Evolutionary conservation across 768 basidiomycete species (phyloP), one percentile per base, ranked within the genome.

Genomic region (Lentinula aciculospora): DNA sequence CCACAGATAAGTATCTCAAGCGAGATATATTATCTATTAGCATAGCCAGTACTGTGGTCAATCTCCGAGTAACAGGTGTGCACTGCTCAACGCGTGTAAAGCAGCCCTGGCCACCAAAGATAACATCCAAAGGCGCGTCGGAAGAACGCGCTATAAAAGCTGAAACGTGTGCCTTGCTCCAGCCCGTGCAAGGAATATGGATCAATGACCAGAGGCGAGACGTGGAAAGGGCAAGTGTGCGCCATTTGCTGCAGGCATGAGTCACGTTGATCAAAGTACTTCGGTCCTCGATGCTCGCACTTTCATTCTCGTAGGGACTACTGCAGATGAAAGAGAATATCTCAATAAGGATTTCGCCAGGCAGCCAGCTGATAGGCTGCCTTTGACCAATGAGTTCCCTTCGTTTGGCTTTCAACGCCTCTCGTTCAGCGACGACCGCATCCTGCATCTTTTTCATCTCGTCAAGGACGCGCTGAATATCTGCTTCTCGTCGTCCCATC

Each of bases 201-300:
- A 80, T 66, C 31, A 63, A 66, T 6, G 76, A 69, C 82, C 82
- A 84, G 19, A 84, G 70, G 6, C 62, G 56, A 3, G 81, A 71
- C 5, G 75, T 76, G 17, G 65, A 61, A 21, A 83, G 67, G 4
- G 75, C 73, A 28, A 81, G 67, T 28, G 62, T 63, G 15, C 82
- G 77, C 82, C 82, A 84, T 58, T 69, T 70, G 48, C 67, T 72
- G 63, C 76, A 82, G 28, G 81, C 77, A 56, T 81, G 81, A 0
- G 80, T 80, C 56, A 81, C 60, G 45, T 69, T 49, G 31, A 81
- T 65, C 2, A 78, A 70, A 13, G 74, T 67, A 36, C 67, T 62
- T 59, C 71, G 69, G 28, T 65, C 60, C 50, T 65, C 67, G 48
- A 63, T 57, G 23, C 64, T 45, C 45, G 69, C 70, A 25, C 61